phyloP scores from a whole-genome alignment of 139 green algal species.

The Spirogloea muscicola region DNA sequence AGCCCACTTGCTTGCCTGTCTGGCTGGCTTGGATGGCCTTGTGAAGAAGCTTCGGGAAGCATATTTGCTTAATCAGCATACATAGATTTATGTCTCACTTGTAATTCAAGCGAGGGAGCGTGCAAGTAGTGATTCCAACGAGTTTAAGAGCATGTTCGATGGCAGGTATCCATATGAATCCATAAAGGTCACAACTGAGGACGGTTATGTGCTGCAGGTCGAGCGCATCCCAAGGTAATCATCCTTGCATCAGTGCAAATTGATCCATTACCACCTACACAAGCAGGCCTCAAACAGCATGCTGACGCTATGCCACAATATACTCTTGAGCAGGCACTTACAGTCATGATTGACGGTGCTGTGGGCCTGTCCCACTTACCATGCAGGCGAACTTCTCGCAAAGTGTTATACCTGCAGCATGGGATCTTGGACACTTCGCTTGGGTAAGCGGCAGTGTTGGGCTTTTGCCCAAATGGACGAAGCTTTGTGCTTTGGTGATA shows the following conservation, averaged over 20 bases:
- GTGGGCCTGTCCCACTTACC: too few relatives aligned
- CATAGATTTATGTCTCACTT: slow-evolving; percentile 5
- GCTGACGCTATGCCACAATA: too few relatives aligned
- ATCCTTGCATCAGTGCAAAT: slow-evolving; percentile 1
- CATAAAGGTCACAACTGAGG: slow-evolving; percentile 65
- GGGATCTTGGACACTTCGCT: slow-evolving; percentile 88
- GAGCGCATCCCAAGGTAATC: slow-evolving; percentile 71
- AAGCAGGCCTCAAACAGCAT: slow-evolving; percentile 51
- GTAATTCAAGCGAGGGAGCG: background rate
- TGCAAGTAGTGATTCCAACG: background rate
- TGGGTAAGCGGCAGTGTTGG: slow-evolving; percentile 68
- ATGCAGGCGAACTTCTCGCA: slow-evolving; percentile 50
- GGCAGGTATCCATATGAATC: slow-evolving; percentile 64
- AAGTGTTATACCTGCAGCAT: slow-evolving; percentile 81
- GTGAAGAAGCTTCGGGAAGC: background rate
- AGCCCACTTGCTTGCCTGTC: background rate
- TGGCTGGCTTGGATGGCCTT: slow-evolving; percentile 3
- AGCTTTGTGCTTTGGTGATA: too few relatives aligned
- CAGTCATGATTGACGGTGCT: too few relatives aligned
- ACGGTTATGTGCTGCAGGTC: slow-evolving; percentile 78
- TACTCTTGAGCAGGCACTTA: too few relatives aligned
- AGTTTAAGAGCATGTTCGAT: slow-evolving; percentile 2
- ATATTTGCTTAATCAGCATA: slow-evolving; percentile 7
- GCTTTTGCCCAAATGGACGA: too few relatives aligned
- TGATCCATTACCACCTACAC: background rate